A percentile compares a stretch with the other conserved stretches of the same genome.
phyloP scores from a whole-genome alignment of 306 rosid genomes.

The Quercus glauca region DNA sequence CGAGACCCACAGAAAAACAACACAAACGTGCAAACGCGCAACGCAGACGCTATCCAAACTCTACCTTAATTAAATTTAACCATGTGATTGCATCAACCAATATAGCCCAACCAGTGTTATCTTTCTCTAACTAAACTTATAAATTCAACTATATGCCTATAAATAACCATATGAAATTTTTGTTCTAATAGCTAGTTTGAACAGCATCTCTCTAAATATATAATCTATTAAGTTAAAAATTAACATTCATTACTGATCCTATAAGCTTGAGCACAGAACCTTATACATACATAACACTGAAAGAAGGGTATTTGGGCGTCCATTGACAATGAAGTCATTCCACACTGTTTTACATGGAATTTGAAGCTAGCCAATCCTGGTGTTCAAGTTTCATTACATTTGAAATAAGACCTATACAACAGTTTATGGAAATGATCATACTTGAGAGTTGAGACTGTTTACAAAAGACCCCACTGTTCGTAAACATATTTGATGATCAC shows the following conservation, averaged over 20 bases:
- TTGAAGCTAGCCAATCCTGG: constrained; percentile 9
- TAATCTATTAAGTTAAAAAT: not conserved
- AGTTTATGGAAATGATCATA: not conserved
- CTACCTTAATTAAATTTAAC: too few relatives aligned
- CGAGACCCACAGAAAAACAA: too few relatives aligned
- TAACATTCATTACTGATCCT: not conserved
- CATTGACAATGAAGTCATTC: not conserved
- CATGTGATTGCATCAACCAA: too few relatives aligned
- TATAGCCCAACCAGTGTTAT: too few relatives aligned
- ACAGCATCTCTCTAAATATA: not conserved
- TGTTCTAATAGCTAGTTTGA: not conserved
- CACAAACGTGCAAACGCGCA: too few relatives aligned
- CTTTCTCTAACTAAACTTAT: too few relatives aligned
- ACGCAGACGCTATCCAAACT: too few relatives aligned
- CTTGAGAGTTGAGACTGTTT: not conserved
- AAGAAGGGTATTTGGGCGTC: not conserved
- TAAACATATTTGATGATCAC: not conserved
- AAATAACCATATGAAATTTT: not conserved
- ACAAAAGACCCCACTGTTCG: not conserved
- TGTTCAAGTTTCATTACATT: not conserved
- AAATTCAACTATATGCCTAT: too few relatives aligned
- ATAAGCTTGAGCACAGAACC: not conserved
- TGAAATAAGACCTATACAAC: not conserved
- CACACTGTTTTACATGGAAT: constrained; percentile 7
- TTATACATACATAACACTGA: too few relatives aligned